phyloP scores from a whole-genome alignment of 129 eudicot genomes.

The Lactuca sativa region DNA sequence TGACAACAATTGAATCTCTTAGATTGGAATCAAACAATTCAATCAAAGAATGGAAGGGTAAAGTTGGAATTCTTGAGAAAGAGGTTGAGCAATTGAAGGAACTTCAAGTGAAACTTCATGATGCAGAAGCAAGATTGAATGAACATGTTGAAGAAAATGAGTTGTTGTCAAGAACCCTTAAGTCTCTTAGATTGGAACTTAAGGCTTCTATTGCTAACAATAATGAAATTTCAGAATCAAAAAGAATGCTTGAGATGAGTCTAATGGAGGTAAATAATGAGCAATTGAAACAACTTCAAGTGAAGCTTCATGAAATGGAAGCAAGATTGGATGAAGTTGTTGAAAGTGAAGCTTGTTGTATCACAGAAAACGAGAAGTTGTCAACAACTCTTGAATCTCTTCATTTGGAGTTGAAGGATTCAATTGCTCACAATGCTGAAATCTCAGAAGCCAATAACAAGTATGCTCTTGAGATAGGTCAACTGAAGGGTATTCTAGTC shows the following conservation, averaged over 20 bases:
- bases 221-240: conserved; percentile 11
- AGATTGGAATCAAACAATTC: conserved; percentile 42
- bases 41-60: not conserved
- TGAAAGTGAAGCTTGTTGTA: conserved; percentile 13
- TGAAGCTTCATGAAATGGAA: conserved; percentile 16
- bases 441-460: conserved; percentile 39
- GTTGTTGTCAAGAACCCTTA: conserved; percentile 13
- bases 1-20: conserved; percentile 27
- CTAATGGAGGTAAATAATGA: conserved; percentile 29
- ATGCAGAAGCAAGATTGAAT: conserved; percentile 18
- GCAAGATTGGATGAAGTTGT: not conserved
- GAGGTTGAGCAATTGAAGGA: conserved; percentile 12
- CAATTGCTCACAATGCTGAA: conserved; percentile 36
- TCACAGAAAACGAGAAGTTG: not conserved
- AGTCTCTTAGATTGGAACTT: conserved; percentile 46
- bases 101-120: conserved; percentile 34
- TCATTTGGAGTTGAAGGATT: conserved; percentile 37
- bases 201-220: conserved; percentile 39
- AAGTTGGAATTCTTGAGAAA: not conserved
- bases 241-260: conserved; percentile 21
- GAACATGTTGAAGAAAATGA: conserved; percentile 19
- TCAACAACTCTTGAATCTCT: not conserved
- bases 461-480: conserved; percentile 35
- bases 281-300: conserved; percentile 18
- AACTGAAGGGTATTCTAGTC: conserved; percentile 30